Base-by-base conservation (phyloP, 2,329 filamentous ascomycete genomes). In the Chaetothyriales sp. region DNA sequence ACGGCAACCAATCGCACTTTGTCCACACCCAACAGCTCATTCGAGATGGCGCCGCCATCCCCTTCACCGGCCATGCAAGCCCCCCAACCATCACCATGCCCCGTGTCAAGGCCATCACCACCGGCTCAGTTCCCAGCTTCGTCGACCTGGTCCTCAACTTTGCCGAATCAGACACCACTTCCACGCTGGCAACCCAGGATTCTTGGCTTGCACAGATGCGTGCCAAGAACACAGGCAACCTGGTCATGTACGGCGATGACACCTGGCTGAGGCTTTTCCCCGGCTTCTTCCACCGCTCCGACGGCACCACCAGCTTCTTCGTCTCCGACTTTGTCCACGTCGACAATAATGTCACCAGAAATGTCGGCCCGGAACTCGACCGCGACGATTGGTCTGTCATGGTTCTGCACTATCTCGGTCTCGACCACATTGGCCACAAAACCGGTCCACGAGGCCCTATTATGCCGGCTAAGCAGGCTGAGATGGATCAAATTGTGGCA, bases 71-170 rank as follows among this genome's bases (percentile, higher is more conserved):
- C 33, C 85, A 95, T 76, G 92, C 92, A 18, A 85, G 87, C n/a
- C 89, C 94, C 49, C 92, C 92, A 1, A 98, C 92, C 6, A 90
- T 98, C 56, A 98, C 92, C 18, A 97, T 98, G 92, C 92, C 92
- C 44, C 83, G 90, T 56, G 82, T 98, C 62, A 98, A 98, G 71
- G 89, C 92, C 47, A 89, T 98, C 57, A 98, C 92, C 0, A 97
- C 92, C 1, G 92, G 92, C 55, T 95, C 90, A 1, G 92, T 95
- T n/a, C 92, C 92, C 2, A 97, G 90, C 1, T 98, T 98, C 67
- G 80, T 97, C 54, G 92, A 98, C 67, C 85, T 95, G 15, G 94
- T 98, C 56, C 77, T 98, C 54, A 98, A 97, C 65, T 87, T 98
- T 65, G 87, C 94, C 58, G 92, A 98, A 69, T 89, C 83, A 18